Evolutionary conservation across 805 yeast species (phyloP), one percentile per base, ranked within the genome.

Genomic region (Zygosaccharomyces gambellarensis): DNA sequence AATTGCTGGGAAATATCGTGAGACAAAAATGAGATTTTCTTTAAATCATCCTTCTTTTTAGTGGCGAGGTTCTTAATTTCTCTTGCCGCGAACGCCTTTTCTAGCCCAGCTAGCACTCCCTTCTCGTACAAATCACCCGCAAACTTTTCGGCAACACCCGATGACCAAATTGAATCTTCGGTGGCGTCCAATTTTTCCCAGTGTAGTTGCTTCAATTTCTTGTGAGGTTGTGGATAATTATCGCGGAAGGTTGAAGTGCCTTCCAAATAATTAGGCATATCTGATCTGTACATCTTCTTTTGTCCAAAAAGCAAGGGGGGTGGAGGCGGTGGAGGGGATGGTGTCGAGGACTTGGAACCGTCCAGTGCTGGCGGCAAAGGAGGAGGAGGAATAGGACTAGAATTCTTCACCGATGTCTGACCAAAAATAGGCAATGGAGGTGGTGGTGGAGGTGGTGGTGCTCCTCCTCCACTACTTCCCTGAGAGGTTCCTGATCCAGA

Each of bases 151-250:
- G 84, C 81, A 36, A 83, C 80, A 29, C 81, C 75, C 25, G 79
- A 77, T 17, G 81, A 78, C 98, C 99, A 92, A 51, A 94, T 85
- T 0, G 98, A 90, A 40, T 83, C 80, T 46, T 83, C 86, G 19
- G 94, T 85, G 51, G 82, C 77, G 30, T 92, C 96, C 34, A 95
- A 75, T 61, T 87, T 88, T 58, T 92, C 97, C 98, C 98, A 95
- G 65, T 94, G 99, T 73, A 94, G 77, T 65, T 92, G 99, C 65
- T 95, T 94, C 55, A 94, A 77, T 63, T 85, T 87, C 51, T 80
- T 76, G 61, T 80, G 82, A 3, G 95, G 90, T 53, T 88, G 73
- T 25, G 86, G 87, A 52, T 76, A 76, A 44, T 70, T 70, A 36
- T 78, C 83, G 63, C 72, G 75, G 28, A 69, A 45, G 3, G 63